Percentiles rank a stretch among this genome's conserved stretches.
phyloP scores from a whole-genome alignment of 257 asterid species.

The Gardenia jasminoides region DNA sequence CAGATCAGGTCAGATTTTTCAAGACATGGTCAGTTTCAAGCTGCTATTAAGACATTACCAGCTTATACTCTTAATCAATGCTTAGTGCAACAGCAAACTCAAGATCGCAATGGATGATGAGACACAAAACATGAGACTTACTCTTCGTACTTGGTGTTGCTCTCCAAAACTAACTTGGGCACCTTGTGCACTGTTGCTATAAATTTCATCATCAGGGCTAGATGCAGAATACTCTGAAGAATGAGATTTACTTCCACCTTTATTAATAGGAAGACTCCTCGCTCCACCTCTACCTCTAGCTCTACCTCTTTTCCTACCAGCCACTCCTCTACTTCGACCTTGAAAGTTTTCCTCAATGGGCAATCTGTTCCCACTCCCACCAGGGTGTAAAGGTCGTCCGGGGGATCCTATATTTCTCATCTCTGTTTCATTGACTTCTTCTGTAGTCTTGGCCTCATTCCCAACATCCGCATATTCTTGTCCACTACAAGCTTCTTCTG shows the following conservation, averaged over 20 bases:
- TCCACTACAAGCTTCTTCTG: constrained; percentile 28
- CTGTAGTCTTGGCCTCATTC: constrained; percentile 20
- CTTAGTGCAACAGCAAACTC: not conserved
- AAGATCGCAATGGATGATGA: not conserved
- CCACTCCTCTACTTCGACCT: constrained; percentile 23
- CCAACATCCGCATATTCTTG: constrained; percentile 28
- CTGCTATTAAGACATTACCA: not conserved
- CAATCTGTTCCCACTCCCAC: constrained; percentile 14
- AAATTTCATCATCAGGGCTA: constrained; percentile 32
- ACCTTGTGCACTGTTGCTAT: constrained; percentile 38
- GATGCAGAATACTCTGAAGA: constrained; percentile 26
- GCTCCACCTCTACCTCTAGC: constrained; percentile 35
- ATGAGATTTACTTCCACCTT: constrained; percentile 38
- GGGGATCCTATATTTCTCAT: constrained; percentile 37
- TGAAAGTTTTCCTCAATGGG: constrained; percentile 22
- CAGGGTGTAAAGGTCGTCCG: constrained; percentile 25
- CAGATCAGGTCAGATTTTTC: not conserved
- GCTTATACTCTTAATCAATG: not conserved
- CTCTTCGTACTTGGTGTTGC: constrained; percentile 61
- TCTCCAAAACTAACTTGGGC: constrained; percentile 35
- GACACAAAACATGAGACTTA: constrained; percentile 27
- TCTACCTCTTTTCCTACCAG: constrained; percentile 32
- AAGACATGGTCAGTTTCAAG: not conserved
- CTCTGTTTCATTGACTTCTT: constrained; percentile 32
- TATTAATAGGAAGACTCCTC: constrained; percentile 29